Evolutionary conservation across 169 alveolate species (phyloP).

Genomic region (Plasmodium inui): DNA sequence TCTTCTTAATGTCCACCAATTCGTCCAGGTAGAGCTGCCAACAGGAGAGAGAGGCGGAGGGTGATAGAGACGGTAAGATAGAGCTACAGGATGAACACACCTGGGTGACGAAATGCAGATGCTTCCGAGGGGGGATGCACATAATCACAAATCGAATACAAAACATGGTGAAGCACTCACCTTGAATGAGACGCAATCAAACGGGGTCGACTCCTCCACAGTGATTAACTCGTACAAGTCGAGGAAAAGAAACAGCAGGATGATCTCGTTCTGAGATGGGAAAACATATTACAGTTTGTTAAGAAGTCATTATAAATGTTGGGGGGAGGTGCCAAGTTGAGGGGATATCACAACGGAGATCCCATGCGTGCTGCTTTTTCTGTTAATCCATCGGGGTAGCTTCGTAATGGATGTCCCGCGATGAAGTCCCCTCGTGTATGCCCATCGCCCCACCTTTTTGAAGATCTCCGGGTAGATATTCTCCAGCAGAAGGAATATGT

Average conservation of each 20-base stretch:
- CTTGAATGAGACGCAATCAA: conserved; percentile 66
- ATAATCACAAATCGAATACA: background rate
- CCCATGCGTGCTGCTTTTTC: background rate
- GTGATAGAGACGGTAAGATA: no score
- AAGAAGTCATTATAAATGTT: background rate
- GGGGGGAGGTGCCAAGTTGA: no score
- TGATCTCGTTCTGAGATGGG: conserved; percentile 49
- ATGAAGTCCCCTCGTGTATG: background rate
- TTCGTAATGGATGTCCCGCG: no score
- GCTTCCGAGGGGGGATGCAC: background rate
- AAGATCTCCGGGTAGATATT: conserved; percentile 60
- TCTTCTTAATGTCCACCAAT: conserved; percentile 25
- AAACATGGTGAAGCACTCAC: background rate
- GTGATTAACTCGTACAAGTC: conserved; percentile 49
- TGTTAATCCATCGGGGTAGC: no score
- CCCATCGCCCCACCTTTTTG: conserved; percentile 18
- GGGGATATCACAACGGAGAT: no score
- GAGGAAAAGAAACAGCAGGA: conserved; percentile 42
- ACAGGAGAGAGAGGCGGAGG: background rate
- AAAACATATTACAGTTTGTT: background rate
- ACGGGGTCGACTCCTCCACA: conserved; percentile 37
- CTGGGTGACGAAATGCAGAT: background rate
- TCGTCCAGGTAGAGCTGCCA: conserved; percentile 22
- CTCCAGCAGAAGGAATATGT: conserved; percentile 37
- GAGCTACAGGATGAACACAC: no score